Base-by-base conservation (phyloP, 305 asterid species). In the Monarda citriodora region DNA sequence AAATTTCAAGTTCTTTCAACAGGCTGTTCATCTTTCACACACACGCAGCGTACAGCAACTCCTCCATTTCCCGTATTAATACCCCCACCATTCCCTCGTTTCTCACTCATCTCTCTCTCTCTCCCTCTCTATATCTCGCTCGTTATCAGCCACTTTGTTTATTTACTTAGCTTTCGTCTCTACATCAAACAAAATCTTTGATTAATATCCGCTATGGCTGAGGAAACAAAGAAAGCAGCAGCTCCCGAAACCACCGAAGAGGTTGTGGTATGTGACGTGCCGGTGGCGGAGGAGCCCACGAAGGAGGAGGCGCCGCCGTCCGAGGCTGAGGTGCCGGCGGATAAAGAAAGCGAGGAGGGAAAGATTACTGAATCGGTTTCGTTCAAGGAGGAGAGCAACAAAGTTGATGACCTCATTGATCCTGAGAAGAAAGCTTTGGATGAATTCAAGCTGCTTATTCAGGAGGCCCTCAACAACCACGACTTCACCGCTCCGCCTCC, bases 321-420 rank as follows among this genome's bases (percentile, higher is more conserved):
- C 1, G 79, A 69, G 62, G 59, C 74, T 18, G 65, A 64, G 74
- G 69, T 60, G 54, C 53, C 53, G 36, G 72, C 73, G 51, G 78
- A 66, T 34, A 72, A 53, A 31, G 50, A 45, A 12, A 10, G 40
- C 29, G 72, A 71, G 9, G 87, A 74, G 55, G 60, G 60, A 36
- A 77, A 79, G 72, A 63, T 85, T 40, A 25, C 77, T 49, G 95
- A 85, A 71, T 85, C 87, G 9, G 72, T 75, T 49, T 80, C 90
- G 0, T 86, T 84, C 50, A 89, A 92, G 74, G 97, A 89, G 76
- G 95, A 92, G 58, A 86, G 86, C 60, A 89, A 89, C 78, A 85
- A 82, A 62, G 91, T 79, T 12, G 95, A 77, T 37, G 98, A 92
- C 54, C 81, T 92, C 5, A 85, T 89, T 7, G 89, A 83, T 56